Base-by-base conservation (phyloP, 1,139 yeast species). In the Kodamaea fungicola region DNA sequence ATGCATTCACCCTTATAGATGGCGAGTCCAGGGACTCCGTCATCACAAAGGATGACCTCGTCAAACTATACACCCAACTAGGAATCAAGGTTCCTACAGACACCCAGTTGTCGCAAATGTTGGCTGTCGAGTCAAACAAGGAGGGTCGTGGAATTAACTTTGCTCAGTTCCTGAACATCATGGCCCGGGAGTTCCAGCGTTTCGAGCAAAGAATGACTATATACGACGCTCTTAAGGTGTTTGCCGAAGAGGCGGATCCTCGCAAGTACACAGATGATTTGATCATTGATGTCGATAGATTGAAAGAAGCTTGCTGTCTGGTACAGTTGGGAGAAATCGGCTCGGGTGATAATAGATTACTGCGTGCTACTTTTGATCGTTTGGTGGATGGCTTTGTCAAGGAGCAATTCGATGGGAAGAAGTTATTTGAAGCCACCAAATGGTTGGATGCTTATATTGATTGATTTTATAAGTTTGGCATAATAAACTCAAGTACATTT, bases 21-120 rank as follows among this genome's bases (percentile, higher is more conserved):
- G 86, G 86, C 28, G 94, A 89, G 26, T 63, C 73, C 43, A 80
- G 86, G 28, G 92, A 88, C 50, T 88, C 92, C 1, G 54, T 61
- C 7, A 78, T 90, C 33, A 67, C 83, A 1, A 57, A 64, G 21
- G 64, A 64, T 2, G 96, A 90, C 55, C 54, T 90, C 44, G 63
- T 64, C 30, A 71, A 74, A 28, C 67, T 85, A 41, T 73, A 82
- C 48, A 65, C 73, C 22, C 52, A 79, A 62, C 36, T 71, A 64
- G 63, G 88, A 1, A 40, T 66, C 30, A 53, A 54, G 59, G 51
- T 61, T 3, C 78, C 80, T 2, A 42, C 59, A 8, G 63, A 69
- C 9, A 59, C 59, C 0, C 74, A 77, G 51, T 51, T 84, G 26
- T 52, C 61, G 1, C 40, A 57, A 27, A 78, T 86, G 82, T 59